A percentile compares a stretch with the other conserved stretches of the same genome.
Conservation (phyloP, 2,329 filamentous ascomycete species). For the Botrytis galanthina region DNA sequence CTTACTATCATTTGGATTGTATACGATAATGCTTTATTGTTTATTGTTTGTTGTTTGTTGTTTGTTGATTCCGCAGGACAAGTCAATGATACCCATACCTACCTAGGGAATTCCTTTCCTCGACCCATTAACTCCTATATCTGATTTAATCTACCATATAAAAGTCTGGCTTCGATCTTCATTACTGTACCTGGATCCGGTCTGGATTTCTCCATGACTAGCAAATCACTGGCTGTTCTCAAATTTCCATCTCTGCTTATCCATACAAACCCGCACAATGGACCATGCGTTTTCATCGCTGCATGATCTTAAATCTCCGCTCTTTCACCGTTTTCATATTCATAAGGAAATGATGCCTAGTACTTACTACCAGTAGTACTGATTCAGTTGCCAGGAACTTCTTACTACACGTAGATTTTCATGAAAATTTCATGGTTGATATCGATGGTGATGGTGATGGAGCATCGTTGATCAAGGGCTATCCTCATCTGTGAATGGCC, state of each 20-base stretch:
- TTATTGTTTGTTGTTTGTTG: not conserved
- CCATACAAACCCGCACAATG: not conserved
- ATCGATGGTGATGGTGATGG: not conserved
- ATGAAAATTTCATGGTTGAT: not conserved
- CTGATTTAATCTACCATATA: not conserved
- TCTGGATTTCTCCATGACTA: not conserved
- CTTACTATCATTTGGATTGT: not conserved
- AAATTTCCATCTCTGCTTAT: not conserved
- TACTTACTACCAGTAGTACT: no score
- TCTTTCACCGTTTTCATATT: conserved; percentile 11
- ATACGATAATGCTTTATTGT: no score
- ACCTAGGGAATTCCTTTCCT: not conserved
- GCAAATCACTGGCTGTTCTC: not conserved
- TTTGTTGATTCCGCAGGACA: not conserved
- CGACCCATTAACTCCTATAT: not conserved
- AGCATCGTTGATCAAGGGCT: not conserved
- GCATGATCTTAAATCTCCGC: conserved; percentile 10
- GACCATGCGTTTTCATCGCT: conserved; percentile 4
- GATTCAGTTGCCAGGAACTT: not conserved
- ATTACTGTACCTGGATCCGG: not conserved
- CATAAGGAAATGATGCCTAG: not conserved
- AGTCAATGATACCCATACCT: not conserved
- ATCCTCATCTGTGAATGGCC: not conserved
- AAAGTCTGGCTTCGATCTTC: not conserved
- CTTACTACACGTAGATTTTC: not conserved